A percentile compares a stretch with the other conserved stretches of the same genome.
Evolutionary conservation across 208 protist species (phyloP).

Genomic region (Acanthamoeba royreba): DNA sequence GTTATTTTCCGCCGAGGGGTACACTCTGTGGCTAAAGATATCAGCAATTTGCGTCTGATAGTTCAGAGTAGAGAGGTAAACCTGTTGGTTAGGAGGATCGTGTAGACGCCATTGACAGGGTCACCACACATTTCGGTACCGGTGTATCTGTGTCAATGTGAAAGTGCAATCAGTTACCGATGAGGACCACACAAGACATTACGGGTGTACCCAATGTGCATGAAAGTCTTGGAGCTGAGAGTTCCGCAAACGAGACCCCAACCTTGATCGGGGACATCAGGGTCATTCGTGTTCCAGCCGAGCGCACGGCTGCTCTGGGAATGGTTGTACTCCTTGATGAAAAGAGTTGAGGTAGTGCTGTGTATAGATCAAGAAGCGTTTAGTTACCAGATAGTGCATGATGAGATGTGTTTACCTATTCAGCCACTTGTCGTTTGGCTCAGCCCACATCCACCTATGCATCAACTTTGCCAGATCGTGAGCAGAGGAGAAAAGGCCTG

Average conservation of each 20-base stretch:
- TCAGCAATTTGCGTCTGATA: not conserved
- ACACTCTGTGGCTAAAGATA: not conserved
- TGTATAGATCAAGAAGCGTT: conserved; percentile 46
- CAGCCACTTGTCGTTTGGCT: not conserved
- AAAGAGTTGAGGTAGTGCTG: conserved; percentile 62
- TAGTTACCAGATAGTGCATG: not conserved
- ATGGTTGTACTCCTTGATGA: conserved; percentile 66
- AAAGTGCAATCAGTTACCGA: not conserved
- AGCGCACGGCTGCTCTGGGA: conserved; percentile 68
- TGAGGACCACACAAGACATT: conserved; percentile 48
- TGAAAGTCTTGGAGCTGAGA: conserved; percentile 66
- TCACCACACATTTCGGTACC: conserved; percentile 66
- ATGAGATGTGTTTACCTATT: not conserved
- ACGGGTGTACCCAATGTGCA: conserved; percentile 64
- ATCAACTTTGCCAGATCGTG: conserved; percentile 62
- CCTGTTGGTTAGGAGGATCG: conserved; percentile 62
- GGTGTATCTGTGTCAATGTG: conserved; percentile 45
- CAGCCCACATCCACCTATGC: conserved; percentile 54
- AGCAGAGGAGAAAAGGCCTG: conserved; percentile 69
- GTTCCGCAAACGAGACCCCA: conserved; percentile 63
- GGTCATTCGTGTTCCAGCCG: conserved; percentile 77
- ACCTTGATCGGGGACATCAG: conserved; percentile 32
- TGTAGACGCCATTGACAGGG: conserved; percentile 40
- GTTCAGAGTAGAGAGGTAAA: not conserved
- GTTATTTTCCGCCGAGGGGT: conserved; percentile 54